Evolutionary conservation across 2,329 filamentous ascomycete genomes (phyloP).

Genomic region (Allantophomopsis cytisporea): DNA sequence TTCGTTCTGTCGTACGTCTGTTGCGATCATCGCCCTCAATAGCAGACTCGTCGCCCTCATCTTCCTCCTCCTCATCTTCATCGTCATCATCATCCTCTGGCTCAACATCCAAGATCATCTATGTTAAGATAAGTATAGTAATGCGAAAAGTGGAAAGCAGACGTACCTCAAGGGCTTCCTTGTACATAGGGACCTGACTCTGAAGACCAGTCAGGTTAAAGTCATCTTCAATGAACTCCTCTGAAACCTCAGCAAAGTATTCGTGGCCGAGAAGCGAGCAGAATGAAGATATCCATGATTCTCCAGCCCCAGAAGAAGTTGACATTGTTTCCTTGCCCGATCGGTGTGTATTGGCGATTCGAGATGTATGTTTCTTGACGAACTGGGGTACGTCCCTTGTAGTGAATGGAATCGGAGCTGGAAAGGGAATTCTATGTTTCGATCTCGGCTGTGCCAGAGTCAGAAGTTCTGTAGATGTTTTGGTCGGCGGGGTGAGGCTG

Average conservation of each 20-base stretch:
- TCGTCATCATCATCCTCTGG: constrained; percentile 89
- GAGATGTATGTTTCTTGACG: too few species aligned
- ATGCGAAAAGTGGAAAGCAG: constrained; percentile 5
- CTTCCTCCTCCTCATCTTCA: constrained; percentile 54
- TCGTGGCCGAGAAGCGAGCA: constrained; percentile 93
- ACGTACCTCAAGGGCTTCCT: constrained; percentile 78
- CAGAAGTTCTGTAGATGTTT: too few species aligned
- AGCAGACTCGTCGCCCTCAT: constrained; percentile 57
- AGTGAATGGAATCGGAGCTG: too few species aligned
- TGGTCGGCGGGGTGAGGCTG: too few species aligned
- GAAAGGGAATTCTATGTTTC: too few species aligned
- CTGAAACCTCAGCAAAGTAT: constrained; percentile 96
- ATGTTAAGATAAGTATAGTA: constrained; percentile 5
- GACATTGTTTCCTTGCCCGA: constrained; percentile 11
- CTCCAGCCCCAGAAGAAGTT: constrained; percentile 25
- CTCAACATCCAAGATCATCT: constrained; percentile 97
- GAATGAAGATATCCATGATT: constrained; percentile 97
- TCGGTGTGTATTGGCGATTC: too few species aligned
- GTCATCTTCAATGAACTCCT: constrained; percentile 99
- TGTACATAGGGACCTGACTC: constrained; percentile 95
- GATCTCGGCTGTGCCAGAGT: too few species aligned
- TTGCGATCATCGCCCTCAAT: constrained; percentile 46
- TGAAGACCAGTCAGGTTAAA: constrained; percentile 96
- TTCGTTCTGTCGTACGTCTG: constrained; percentile 44
- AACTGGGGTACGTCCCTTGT: too few species aligned